phyloP scores from a whole-genome alignment of 2,329 filamentous ascomycete species.

The Colletotrichum sublineola region DNA sequence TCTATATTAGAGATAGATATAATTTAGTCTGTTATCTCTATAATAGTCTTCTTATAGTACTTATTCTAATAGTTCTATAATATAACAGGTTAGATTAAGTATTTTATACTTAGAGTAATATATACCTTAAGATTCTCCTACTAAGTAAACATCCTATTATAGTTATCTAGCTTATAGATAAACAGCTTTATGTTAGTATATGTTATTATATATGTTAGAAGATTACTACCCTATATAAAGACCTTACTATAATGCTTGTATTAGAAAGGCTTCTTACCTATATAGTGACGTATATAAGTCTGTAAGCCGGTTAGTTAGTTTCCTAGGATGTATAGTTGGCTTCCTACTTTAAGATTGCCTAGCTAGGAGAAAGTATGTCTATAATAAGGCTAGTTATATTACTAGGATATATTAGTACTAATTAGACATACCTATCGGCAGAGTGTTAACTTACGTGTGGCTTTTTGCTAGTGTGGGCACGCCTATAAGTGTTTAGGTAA shows the following conservation, averaged over 20 bases:
- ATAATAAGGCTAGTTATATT: conserved; percentile 80
- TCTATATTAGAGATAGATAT: conserved; percentile 70
- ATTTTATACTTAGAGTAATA: not conserved
- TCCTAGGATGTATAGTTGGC: not conserved
- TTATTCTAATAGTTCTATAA: conserved; percentile 89
- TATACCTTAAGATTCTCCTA: conserved; percentile 90
- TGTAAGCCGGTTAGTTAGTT: conserved; percentile 49
- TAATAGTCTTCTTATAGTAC: conserved; percentile 84
- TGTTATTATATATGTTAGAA: conserved; percentile 85
- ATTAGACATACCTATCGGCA: conserved; percentile 7
- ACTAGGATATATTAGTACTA: conserved; percentile 55
- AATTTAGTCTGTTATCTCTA: no score
- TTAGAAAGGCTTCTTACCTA: conserved; percentile 85
- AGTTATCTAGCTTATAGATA: conserved; percentile 84
- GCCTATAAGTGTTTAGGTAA: conserved; percentile 89
- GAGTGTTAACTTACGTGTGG: conserved; percentile 79
- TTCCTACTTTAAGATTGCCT: conserved; percentile 85
- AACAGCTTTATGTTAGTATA: conserved; percentile 84
- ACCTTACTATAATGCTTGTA: conserved; percentile 84
- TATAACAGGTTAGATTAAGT: conserved; percentile 17
- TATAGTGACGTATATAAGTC: conserved; percentile 90
- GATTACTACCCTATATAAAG: conserved; percentile 89
- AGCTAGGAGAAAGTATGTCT: conserved; percentile 87
- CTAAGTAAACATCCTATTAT: conserved; percentile 89
- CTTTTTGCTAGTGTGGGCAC: conserved; percentile 89